Conservation (phyloP, 768 basidiomycete genomes). For the Dioszegia hungarica region DNA sequence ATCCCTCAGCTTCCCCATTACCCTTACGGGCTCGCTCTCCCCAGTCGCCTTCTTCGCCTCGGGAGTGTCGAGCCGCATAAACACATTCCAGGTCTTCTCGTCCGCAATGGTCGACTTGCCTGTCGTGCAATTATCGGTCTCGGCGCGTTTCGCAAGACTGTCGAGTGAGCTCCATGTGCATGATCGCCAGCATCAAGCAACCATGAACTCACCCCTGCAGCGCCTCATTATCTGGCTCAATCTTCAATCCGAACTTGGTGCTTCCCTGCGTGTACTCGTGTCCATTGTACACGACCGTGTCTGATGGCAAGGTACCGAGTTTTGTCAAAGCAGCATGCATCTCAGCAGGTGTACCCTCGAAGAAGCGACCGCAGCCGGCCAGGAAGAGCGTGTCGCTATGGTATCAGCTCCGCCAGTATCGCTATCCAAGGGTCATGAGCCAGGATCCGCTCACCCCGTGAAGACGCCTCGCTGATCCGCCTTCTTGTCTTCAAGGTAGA, state of each 20-base stretch:
- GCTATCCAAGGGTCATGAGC: too few relatives aligned
- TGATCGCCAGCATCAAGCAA: not conserved
- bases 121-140: slow-evolving; percentile 62
- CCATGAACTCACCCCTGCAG: slow-evolving; percentile 52
- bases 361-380: slow-evolving; percentile 86
- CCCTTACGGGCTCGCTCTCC: slow-evolving; percentile 54
- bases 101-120: slow-evolving; percentile 85
- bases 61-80: slow-evolving; percentile 70
- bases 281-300: slow-evolving; percentile 78
- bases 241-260: slow-evolving; percentile 59
- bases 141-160: slow-evolving; percentile 57
- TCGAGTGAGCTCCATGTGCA: not conserved
- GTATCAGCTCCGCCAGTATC: not conserved
- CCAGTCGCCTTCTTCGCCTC: slow-evolving; percentile 60
- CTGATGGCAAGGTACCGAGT: slow-evolving; percentile 68
- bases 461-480: slow-evolving; percentile 68
- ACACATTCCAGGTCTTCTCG: slow-evolving; percentile 92
- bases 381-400: slow-evolving; percentile 73
- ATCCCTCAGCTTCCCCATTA: slow-evolving; percentile 71
- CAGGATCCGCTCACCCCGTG: slow-evolving; percentile 59
- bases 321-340: slow-evolving; percentile 74
- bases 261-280: slow-evolving; percentile 85
- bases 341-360: slow-evolving; percentile 57
- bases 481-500: slow-evolving; percentile 61
- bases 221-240: slow-evolving; percentile 56